phyloP scores from a whole-genome alignment of 2,329 filamentous ascomycete species.

The Talaromyces sp. region DNA sequence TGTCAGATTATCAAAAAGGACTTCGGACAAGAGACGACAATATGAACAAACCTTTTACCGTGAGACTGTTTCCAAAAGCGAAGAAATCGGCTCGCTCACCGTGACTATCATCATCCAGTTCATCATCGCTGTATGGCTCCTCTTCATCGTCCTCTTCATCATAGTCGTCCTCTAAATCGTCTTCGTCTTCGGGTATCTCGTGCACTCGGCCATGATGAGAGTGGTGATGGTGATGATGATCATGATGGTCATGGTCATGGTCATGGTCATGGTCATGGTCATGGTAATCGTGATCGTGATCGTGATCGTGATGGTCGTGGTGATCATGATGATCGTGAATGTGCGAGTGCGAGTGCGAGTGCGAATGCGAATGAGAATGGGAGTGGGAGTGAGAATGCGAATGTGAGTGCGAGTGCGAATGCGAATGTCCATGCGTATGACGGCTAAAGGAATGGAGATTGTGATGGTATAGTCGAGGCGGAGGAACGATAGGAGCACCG shows the following conservation, averaged over 20 bases:
- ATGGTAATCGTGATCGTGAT: constrained; percentile 40
- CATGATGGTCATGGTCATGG: constrained; percentile 51
- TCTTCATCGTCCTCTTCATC: constrained; percentile 61
- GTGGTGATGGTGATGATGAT: constrained; percentile 46
- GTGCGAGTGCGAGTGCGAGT: not conserved
- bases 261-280: constrained; percentile 50
- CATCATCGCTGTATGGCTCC: constrained; percentile 61
- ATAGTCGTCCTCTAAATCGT: constrained; percentile 47
- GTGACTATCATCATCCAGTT: constrained; percentile 62
- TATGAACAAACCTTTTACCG: constrained; percentile 68
- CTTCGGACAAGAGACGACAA: constrained; percentile 29
- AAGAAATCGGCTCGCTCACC: constrained; percentile 74
- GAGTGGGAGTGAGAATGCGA: constrained; percentile 3
- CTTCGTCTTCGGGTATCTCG: constrained; percentile 50
- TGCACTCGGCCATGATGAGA: constrained; percentile 64
- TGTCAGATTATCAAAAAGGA: not conserved
- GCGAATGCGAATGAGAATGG: not conserved
- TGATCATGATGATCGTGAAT: not conserved
- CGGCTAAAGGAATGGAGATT: constrained; percentile 50
- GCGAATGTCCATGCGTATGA: constrained; percentile 50
- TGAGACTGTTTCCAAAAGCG: constrained; percentile 94
- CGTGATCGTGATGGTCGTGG: constrained; percentile 41
- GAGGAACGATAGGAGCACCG: constrained; percentile 62
- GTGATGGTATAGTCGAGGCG: constrained; percentile 59
- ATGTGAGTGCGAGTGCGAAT: constrained; percentile 35